Evolutionary conservation across 2,329 filamentous ascomycete species (phyloP).

Genomic region (Thelonectria rubi): DNA sequence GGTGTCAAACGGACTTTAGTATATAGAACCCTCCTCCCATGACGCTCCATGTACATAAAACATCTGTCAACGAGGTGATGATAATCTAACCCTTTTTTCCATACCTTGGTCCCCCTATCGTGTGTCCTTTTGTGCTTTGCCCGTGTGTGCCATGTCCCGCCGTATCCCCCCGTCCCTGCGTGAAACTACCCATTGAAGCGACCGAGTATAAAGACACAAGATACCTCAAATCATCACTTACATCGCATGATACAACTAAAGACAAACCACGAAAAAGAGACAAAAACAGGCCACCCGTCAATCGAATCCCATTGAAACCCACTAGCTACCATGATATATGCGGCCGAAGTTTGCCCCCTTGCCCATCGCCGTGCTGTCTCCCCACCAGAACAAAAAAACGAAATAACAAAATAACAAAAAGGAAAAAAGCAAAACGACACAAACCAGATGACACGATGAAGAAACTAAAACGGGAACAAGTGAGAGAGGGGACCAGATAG

Average conservation of each 20-base stretch:
- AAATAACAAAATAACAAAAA: slow-evolving; percentile 29
- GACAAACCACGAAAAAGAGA: not conserved
- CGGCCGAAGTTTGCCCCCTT: slow-evolving; percentile 38
- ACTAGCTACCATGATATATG: slow-evolving; percentile 35
- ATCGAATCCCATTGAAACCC: slow-evolving; percentile 37
- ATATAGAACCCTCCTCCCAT: slow-evolving; percentile 13
- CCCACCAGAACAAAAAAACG: slow-evolving; percentile 28
- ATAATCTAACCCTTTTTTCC: slow-evolving; percentile 17
- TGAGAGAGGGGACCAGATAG: not conserved
- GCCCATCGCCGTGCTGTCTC: slow-evolving; percentile 42
- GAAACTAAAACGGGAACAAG: not conserved
- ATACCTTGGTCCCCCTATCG: not conserved
- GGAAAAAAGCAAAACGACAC: slow-evolving; percentile 27
- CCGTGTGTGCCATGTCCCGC: slow-evolving; percentile 2
- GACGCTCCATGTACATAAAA: slow-evolving; percentile 21
- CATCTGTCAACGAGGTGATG: slow-evolving; percentile 21
- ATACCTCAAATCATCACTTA: not conserved
- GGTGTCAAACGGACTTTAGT: slow-evolving; percentile 7
- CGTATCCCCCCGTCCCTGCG: not conserved
- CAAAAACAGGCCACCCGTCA: slow-evolving; percentile 22
- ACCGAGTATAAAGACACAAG: not conserved
- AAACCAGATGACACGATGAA: slow-evolving; percentile 24
- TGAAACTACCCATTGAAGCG: not conserved
- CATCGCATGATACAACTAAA: slow-evolving; percentile 5
- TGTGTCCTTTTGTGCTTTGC: not conserved